A percentile compares a stretch with the other conserved stretches of the same genome.
Conservation (phyloP, 1,284 basidiomycete species). For the Tilletia setariae region DNA sequence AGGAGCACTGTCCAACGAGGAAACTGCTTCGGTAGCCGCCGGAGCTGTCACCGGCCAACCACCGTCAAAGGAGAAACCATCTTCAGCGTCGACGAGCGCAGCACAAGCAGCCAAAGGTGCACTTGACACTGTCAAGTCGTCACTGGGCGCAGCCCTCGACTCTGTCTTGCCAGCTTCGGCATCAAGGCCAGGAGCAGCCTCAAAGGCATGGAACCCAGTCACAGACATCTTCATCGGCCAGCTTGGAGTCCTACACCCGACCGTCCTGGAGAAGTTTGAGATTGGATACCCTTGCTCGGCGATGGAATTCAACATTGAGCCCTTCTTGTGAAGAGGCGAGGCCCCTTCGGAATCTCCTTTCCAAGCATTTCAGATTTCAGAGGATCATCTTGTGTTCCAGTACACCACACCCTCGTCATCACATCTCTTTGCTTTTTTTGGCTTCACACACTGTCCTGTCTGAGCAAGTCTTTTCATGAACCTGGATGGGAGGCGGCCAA, state of each 20-base stretch:
- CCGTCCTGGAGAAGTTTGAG: constrained; percentile 41
- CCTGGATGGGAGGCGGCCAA: too few relatives aligned
- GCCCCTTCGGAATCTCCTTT: too few relatives aligned
- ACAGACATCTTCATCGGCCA: constrained; percentile 27
- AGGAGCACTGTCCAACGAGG: constrained; percentile 25
- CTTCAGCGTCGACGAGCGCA: constrained; percentile 20
- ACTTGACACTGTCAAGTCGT: constrained; percentile 53
- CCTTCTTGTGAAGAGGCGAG: constrained; percentile 76
- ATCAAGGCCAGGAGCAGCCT: constrained; percentile 20
- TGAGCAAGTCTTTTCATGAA: too few relatives aligned
- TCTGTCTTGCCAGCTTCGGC: constrained; percentile 50
- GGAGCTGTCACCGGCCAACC: constrained; percentile 17
- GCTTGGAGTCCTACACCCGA: constrained; percentile 48
- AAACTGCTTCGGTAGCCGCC: constrained; percentile 30
- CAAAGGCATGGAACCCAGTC: constrained; percentile 53
- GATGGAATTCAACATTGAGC: constrained; percentile 88
- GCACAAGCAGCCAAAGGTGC: constrained; percentile 33
- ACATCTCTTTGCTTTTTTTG: too few relatives aligned
- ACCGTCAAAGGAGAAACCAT: not conserved
- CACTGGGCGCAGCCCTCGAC: constrained; percentile 46
- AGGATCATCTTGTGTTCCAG: too few relatives aligned
- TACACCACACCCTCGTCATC: too few relatives aligned
- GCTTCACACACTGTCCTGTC: too few relatives aligned
- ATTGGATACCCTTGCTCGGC: constrained; percentile 90
- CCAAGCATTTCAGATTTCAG: too few relatives aligned